Conservation (phyloP, 768 basidiomycete genomes). For the Russula virescens region DNA sequence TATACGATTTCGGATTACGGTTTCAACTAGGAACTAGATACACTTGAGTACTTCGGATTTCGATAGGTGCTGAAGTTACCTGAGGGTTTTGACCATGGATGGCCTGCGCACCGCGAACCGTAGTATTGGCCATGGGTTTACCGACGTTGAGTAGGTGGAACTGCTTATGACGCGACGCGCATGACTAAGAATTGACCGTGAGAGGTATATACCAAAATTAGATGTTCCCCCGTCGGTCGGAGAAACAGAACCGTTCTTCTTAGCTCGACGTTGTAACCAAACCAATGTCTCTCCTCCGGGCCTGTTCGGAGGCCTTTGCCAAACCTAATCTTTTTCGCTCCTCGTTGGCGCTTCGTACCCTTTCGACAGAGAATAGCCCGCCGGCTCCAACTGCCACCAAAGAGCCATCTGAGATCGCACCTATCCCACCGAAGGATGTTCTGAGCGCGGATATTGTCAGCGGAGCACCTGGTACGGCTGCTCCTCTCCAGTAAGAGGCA, state of each 20-base stretch:
- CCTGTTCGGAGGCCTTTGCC: conserved; percentile 29
- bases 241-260: not conserved
- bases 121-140: conserved; percentile 87
- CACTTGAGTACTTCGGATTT: conserved; percentile 26
- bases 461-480: conserved; percentile 70
- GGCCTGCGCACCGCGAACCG: conserved; percentile 78
- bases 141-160: too few relatives aligned
- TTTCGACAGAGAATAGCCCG: conserved; percentile 27
- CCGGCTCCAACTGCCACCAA: conserved; percentile 28
- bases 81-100: conserved; percentile 98
- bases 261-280: not conserved
- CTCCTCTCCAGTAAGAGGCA: not conserved
- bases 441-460: conserved; percentile 78
- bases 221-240: not conserved
- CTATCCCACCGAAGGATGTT: conserved; percentile 48
- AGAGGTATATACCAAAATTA: not conserved
- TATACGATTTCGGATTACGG: conserved; percentile 91
- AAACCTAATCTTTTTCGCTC: conserved; percentile 25
- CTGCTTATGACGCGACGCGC: too few relatives aligned
- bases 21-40: conserved; percentile 84
- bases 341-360: conserved; percentile 13
- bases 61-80: conserved; percentile 39
- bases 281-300: conserved; percentile 49
- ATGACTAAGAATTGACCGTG: not conserved
- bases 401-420: conserved; percentile 38